phyloP scores from a whole-genome alignment of 2,329 filamentous ascomycete species.

The Zymoseptoria pseudotritici region DNA sequence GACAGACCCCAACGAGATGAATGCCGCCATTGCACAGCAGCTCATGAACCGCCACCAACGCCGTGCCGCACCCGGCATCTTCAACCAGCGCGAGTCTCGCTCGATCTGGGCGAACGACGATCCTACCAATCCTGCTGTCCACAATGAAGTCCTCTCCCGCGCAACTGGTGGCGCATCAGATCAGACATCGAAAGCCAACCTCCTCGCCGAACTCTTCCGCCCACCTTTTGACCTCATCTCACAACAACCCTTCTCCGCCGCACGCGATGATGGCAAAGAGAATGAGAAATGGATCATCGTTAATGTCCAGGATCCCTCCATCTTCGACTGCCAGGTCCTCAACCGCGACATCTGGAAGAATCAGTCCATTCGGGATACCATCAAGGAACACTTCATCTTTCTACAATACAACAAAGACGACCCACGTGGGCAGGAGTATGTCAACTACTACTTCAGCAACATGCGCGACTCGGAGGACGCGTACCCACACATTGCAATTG shows the following conservation, averaged over 20 bases:
- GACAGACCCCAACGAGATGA: constrained; percentile 47
- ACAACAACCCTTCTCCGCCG: constrained; percentile 71
- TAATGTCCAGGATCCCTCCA: constrained; percentile 86
- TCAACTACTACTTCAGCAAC: constrained; percentile 78
- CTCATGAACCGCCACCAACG: constrained; percentile 43
- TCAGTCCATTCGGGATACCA: constrained; percentile 63
- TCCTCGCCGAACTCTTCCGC: constrained; percentile 84
- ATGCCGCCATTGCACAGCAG: constrained; percentile 58
- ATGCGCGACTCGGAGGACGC: constrained; percentile 74
- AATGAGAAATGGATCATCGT: constrained; percentile 90
- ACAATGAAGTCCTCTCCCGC: constrained; percentile 48
- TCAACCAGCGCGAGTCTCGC: constrained; percentile 54
- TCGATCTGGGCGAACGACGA: constrained; percentile 53
- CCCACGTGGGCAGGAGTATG: constrained; percentile 66
- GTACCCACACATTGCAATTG: constrained; percentile 91
- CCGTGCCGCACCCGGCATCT: constrained; percentile 47
- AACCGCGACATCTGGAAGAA: constrained; percentile 98
- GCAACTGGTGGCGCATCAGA: constrained; percentile 61
- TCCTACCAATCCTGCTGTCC: constrained; percentile 42
- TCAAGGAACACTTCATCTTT: constrained; percentile 91
- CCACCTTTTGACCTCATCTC: constrained; percentile 89
- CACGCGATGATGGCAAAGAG: constrained; percentile 76
- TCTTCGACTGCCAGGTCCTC: constrained; percentile 89
- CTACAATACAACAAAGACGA: constrained; percentile 89
- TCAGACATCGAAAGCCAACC: constrained; percentile 60